Conservation (phyloP, 2,329 filamentous ascomycete genomes). For the Blastomyces parvus region DNA sequence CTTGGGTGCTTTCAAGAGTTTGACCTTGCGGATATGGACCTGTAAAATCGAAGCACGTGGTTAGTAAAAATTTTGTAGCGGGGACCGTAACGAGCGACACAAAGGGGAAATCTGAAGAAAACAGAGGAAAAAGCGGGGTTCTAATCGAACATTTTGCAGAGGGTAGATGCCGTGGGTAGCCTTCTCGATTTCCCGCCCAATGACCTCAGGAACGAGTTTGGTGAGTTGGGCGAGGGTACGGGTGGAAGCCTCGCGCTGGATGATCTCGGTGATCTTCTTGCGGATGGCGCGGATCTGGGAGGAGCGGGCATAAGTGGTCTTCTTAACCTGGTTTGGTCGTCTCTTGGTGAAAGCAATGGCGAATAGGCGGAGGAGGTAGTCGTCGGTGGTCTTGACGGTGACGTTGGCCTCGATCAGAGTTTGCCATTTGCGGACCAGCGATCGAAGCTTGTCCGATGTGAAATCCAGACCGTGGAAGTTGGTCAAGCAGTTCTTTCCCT, state of each 20-base stretch:
- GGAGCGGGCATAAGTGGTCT: conserved; percentile 95
- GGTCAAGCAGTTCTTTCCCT: conserved; percentile 99
- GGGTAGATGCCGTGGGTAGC: conserved; percentile 98
- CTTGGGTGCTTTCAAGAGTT: conserved; percentile 97
- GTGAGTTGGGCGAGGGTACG: conserved; percentile 93
- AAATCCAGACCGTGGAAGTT: conserved; percentile 99
- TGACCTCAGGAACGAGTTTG: conserved; percentile 99
- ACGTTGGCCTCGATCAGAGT: conserved; percentile 98
- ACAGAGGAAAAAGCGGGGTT: not conserved
- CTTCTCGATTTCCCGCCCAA: conserved; percentile 99
- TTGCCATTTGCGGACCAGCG: conserved; percentile 99
- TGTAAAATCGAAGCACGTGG: conserved; percentile 31
- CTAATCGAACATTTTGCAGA: conserved; percentile 78
- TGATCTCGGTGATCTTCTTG: conserved; percentile 99
- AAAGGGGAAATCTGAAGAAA: not conserved
- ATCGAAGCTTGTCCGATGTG: conserved; percentile 99
- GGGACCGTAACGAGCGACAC: not conserved
- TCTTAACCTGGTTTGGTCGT: conserved; percentile 99
- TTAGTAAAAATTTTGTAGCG: conserved; percentile 1
- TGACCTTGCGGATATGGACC: conserved; percentile 99
- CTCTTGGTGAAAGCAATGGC: conserved; percentile 99
- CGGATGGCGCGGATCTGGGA: conserved; percentile 97
- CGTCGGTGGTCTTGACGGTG: conserved; percentile 99
- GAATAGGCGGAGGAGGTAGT: conserved; percentile 98
- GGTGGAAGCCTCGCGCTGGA: conserved; percentile 86